Evolutionary conservation across 2,329 filamentous ascomycete species (phyloP), one percentile per base, ranked within the genome.

Genomic region (Apiospora malaysiana): DNA sequence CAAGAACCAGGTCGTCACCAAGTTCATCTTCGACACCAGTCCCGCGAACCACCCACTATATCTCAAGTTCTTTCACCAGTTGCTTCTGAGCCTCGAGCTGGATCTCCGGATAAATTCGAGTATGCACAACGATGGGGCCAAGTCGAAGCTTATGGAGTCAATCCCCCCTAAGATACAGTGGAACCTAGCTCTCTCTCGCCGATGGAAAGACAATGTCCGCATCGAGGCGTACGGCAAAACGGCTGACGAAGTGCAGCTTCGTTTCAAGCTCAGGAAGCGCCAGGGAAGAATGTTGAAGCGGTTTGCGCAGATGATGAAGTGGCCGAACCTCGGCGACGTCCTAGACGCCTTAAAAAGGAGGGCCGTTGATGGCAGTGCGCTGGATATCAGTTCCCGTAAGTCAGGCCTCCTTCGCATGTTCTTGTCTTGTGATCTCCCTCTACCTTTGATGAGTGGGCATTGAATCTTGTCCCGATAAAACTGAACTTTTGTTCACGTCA

Each of bases 221-320:
- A 87, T 94, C 66, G 90, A 92, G 49, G 86, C 85, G 37, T 89
- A 87, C 70, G 88, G 90, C 63, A 81, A 81, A 65, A 84, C 83
- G 12, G 81, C 87, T 0, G 85, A 88, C 45, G 82, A 89, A 70
- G 88, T 93, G 66, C 87, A 85, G 72, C 87, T 94, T 65, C 88
- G 90, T 21, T 88, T 91, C 73, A 89, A 87, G 77, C 85, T 89
- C 69, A 92, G 92, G 81, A 88, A 87, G 76, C 85, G 88, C 27
- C 92, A 94, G 79, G 89, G 91, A 72, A 91, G 91, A 77, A 89
- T 91, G 77, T 82, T 94, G 59, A 87, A 88, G 74, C 86, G 87
- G 46, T 94, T 94, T 77, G 91, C 91, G 14, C 86, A 89, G 77
- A 89, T 88, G 76, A 90, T 94, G 84, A 94, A 93, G 79, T 94